Percentiles rank a stretch among this genome's conserved stretches.
These are phyloP conservation scores for Agrocybe pediades DNA, from an alignment of 768 basidiomycete genomes.

Conservation along the genomic window DNA sequence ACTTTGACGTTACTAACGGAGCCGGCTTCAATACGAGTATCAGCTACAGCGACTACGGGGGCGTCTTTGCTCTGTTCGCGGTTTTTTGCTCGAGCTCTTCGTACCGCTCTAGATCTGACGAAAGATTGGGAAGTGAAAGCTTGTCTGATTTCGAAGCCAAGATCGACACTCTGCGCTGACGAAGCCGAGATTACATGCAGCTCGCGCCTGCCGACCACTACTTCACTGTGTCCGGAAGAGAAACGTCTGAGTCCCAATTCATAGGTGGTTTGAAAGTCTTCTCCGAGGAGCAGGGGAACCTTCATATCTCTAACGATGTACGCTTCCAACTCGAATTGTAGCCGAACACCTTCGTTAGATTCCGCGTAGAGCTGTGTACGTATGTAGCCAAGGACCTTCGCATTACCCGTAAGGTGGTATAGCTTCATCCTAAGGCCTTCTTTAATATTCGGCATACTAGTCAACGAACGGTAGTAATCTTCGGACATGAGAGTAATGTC, in stretches of 20 bases:
- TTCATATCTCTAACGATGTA: conserved; percentile 24
- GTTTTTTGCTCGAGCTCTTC: conserved; percentile 3
- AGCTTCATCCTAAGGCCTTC: conserved; percentile 21
- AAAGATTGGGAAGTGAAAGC: conserved; percentile 8
- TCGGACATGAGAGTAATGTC: too few relatives aligned
- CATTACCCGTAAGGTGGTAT: too few relatives aligned
- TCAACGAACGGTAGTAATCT: conserved; percentile 8
- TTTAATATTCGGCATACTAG: conserved; percentile 3
- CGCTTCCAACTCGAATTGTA: conserved; percentile 23
- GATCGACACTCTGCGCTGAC: conserved; percentile 7
- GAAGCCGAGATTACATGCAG: conserved; percentile 5
- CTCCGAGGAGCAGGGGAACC: conserved; percentile 16
- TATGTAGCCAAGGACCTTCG: conserved; percentile 16
- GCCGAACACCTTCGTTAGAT: not conserved
- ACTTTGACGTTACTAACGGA: too few relatives aligned
- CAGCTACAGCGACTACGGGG: too few relatives aligned
- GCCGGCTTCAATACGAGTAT: too few relatives aligned
- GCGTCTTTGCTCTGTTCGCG: too few relatives aligned
- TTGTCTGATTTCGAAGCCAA: conserved; percentile 19
- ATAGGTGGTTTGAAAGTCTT: conserved; percentile 15
- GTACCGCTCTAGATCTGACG: not conserved
- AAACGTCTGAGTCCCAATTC: conserved; percentile 9
- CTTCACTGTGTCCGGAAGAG: conserved; percentile 8
- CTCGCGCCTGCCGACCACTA: not conserved
- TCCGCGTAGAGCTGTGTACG: conserved; percentile 5